Percentiles rank a stretch among this genome's conserved stretches.
Evolutionary conservation across 805 yeast genomes (phyloP).

Genomic region (Candida nanaspora): DNA sequence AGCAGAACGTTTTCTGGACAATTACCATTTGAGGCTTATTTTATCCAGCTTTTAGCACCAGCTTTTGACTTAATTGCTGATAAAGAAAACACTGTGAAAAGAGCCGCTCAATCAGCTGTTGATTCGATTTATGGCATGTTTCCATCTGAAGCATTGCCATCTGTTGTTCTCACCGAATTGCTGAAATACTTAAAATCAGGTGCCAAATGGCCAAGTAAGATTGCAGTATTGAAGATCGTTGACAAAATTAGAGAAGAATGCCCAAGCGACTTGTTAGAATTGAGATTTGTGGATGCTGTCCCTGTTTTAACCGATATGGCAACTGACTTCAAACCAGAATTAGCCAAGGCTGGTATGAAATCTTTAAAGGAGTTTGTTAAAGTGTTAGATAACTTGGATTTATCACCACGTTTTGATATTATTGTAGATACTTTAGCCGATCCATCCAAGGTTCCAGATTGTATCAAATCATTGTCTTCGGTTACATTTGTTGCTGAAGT

Average conservation of each 20-base stretch:
- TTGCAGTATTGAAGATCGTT: slow-evolving; percentile 67
- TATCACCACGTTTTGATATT: slow-evolving; percentile 74
- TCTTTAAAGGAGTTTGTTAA: slow-evolving; percentile 66
- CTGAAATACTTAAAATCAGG: slow-evolving; percentile 63
- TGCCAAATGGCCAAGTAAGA: slow-evolving; percentile 90
- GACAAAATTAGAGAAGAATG: slow-evolving; percentile 73
- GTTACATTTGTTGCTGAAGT: slow-evolving; percentile 98
- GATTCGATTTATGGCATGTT: slow-evolving; percentile 63
- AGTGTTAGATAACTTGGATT: slow-evolving; percentile 87
- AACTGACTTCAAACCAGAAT: slow-evolving; percentile 94
- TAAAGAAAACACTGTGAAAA: slow-evolving; percentile 78
- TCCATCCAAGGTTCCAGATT: slow-evolving; percentile 81
- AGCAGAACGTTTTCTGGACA: slow-evolving; percentile 55
- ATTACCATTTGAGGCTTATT: slow-evolving; percentile 69
- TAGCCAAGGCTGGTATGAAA: slow-evolving; percentile 76
- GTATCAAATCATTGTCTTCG: slow-evolving; percentile 82
- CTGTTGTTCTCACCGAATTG: slow-evolving; percentile 58
- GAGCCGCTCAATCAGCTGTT: slow-evolving; percentile 77
- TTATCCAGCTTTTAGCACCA: slow-evolving; percentile 53
- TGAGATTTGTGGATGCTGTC: slow-evolving; percentile 67
- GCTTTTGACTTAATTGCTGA: slow-evolving; percentile 75
- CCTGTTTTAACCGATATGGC: slow-evolving; percentile 86
- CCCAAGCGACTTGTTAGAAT: slow-evolving; percentile 80
- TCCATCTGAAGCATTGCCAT: slow-evolving; percentile 72
- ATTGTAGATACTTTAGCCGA: slow-evolving; percentile 87